Conservation (phyloP, 2,329 filamentous ascomycete species). For the Fusarium buharicum region DNA sequence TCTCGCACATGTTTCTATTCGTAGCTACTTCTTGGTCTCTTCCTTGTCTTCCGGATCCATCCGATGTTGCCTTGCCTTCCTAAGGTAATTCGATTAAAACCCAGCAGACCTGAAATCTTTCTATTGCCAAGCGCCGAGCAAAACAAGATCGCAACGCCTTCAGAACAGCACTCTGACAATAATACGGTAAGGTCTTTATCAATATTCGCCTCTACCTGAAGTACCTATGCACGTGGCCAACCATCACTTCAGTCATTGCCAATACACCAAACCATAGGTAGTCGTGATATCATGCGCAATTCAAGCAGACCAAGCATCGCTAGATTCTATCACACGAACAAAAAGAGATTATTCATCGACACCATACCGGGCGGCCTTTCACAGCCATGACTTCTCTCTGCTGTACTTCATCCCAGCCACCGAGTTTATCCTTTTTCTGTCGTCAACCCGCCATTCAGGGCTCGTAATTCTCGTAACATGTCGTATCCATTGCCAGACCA, state of each 20-base stretch:
- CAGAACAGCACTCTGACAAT: background rate
- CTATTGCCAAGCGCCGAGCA: background rate
- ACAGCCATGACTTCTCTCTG: constrained; percentile 9
- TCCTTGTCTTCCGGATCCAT: no score
- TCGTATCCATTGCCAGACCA: constrained; percentile 34
- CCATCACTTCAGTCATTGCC: no score
- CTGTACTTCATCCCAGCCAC: constrained; percentile 15
- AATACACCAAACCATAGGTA: background rate
- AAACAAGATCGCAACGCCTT: background rate
- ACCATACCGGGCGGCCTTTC: constrained; percentile 15
- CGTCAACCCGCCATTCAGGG: constrained; percentile 4
- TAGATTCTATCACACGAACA: constrained; percentile 5
- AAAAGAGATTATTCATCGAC: constrained; percentile 4
- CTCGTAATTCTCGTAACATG: constrained; percentile 31
- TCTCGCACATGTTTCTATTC: no score
- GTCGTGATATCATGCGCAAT: constrained; percentile 4
- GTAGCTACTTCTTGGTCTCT: no score
- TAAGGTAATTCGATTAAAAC: no score
- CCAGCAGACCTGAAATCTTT: no score
- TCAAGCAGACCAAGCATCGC: constrained; percentile 1
- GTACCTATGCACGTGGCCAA: no score
- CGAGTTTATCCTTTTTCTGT: constrained; percentile 21
- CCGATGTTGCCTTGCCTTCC: no score
- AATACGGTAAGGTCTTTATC: no score
- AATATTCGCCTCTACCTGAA: constrained; percentile 27